phyloP scores from a whole-genome alignment of 2,329 filamentous ascomycete genomes.

The Neofusicoccum laricinum region DNA sequence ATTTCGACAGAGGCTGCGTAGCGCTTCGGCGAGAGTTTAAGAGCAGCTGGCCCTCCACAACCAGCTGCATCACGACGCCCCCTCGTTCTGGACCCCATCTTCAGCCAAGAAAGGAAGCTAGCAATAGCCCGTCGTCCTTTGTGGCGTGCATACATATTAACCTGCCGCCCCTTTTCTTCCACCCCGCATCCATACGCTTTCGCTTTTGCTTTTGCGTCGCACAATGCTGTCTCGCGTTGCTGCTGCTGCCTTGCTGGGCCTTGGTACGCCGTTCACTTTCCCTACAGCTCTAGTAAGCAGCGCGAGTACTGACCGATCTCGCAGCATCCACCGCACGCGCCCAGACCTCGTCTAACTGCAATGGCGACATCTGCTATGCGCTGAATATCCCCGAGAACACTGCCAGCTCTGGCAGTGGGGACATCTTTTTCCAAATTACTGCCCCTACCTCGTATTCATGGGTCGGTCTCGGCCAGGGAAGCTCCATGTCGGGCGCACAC shows the following conservation, averaged over 20 bases:
- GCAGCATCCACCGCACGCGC: conserved; percentile 11
- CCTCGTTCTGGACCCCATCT: not conserved
- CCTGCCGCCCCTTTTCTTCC: not conserved
- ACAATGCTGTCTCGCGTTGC: conserved; percentile 12
- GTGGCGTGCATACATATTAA: conserved; percentile 10
- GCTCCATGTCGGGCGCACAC: conserved; percentile 52
- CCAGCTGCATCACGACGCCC: not conserved
- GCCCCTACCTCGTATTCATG: conserved; percentile 53
- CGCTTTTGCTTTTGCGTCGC: not conserved
- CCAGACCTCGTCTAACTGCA: conserved; percentile 10
- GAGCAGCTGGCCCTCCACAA: not conserved
- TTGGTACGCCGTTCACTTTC: not conserved
- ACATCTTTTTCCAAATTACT: conserved; percentile 58
- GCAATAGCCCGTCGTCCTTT: conserved; percentile 4
- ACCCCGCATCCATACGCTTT: not conserved
- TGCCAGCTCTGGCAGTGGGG: conserved; percentile 49
- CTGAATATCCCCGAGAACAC: conserved; percentile 56
- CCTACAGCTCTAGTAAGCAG: not conserved
- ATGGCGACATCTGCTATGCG: conserved; percentile 42
- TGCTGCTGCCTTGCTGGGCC: conserved; percentile 13
- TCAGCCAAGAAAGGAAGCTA: conserved; percentile 11
- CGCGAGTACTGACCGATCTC: not conserved
- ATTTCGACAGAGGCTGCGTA: not conserved
- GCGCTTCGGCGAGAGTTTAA: not conserved
- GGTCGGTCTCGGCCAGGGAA: conserved; percentile 57